Percentiles rank a stretch among this genome's conserved stretches.
phyloP scores from a whole-genome alignment of 2,329 filamentous ascomycete species.

The Hymenoscyphus albidus region DNA sequence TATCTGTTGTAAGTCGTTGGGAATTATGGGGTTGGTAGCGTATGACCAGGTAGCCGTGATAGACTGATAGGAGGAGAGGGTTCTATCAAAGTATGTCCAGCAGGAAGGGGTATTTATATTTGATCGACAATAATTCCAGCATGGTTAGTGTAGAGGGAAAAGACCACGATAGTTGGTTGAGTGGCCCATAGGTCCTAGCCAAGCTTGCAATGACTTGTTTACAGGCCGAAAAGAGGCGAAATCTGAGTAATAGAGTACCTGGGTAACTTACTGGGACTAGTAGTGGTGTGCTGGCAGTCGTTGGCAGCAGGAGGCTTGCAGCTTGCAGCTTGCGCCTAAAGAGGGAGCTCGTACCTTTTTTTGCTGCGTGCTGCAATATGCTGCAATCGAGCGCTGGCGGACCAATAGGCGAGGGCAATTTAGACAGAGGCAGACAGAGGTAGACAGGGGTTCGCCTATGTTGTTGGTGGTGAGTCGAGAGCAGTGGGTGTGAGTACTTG shows the following conservation, averaged over 20 bases:
- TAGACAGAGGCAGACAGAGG: background rate
- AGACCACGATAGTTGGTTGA: background rate
- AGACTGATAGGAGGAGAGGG: conserved; percentile 3
- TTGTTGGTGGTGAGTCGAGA: conserved; percentile 1
- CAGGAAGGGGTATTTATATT: background rate
- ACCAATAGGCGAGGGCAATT: background rate
- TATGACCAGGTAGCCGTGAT: conserved; percentile 2
- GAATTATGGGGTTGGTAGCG: background rate
- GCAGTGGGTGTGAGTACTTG: no score
- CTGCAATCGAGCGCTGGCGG: background rate
- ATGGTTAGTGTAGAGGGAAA: background rate
- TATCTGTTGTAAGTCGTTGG: background rate
- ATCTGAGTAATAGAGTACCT: background rate
- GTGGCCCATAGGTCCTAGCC: background rate
- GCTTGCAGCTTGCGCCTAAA: background rate
- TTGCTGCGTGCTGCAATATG: no score
- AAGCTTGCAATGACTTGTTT: background rate
- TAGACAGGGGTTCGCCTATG: background rate
- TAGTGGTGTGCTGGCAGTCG: conserved; percentile 6
- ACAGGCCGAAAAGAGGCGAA: background rate
- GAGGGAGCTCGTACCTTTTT: conserved; percentile 1
- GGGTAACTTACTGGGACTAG: background rate
- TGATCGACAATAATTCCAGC: background rate
- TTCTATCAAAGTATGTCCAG: background rate
- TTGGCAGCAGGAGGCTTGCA: background rate